Evolutionary conservation across 345 rosid species (phyloP), one percentile per base, ranked within the genome.

Genomic region (Geranium rotundifolium): DNA sequence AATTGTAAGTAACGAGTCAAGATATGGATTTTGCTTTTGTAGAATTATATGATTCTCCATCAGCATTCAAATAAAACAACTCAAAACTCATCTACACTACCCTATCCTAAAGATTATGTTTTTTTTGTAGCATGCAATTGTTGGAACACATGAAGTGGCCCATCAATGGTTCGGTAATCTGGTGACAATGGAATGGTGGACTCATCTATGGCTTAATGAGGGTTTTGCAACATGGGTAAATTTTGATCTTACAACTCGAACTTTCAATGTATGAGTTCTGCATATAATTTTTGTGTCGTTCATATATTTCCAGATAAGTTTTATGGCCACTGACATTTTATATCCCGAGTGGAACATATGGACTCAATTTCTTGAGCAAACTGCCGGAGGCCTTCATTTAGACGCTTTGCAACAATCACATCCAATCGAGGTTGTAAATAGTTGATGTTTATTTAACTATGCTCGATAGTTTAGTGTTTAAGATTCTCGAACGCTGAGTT

Each of bases 141-240:
- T 68, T 58, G 79, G 58, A 31, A 61, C 64, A 16, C 85, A 79
- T 68, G 85, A 81, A 66, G 74, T 81, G 29, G 81, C 81, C 16
- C 82, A 78, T 63, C 75, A 73, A 1, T 81, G 85, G 85, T 81
- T 81, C 61, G 82, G 82, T 34, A 78, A 81, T 76, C 79, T 81
- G 30, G 75, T 80, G 39, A 77, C 84, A 0, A 77, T 80, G 79
- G 79, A 80, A 64, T 77, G 76, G 79, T 77, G 81, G 81, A 77
- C 77, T 17, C 79, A 77, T 72, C 64, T 69, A 59, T 69, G 72
- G 72, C 67, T 69, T 34, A 69, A 69, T 57, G 72, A 69, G 71
- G 75, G 81, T 29, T 77, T 77, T 39, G 84, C 77, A 50, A 72
- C 84, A 65, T 77, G 79, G 79, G 81, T 80, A 75, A n/a, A n/a